A percentile compares a stretch with the other conserved stretches of the same genome.
Evolutionary conservation across 1,284 basidiomycete genomes (phyloP).

Genomic region (Neonothopanus nambi): DNA sequence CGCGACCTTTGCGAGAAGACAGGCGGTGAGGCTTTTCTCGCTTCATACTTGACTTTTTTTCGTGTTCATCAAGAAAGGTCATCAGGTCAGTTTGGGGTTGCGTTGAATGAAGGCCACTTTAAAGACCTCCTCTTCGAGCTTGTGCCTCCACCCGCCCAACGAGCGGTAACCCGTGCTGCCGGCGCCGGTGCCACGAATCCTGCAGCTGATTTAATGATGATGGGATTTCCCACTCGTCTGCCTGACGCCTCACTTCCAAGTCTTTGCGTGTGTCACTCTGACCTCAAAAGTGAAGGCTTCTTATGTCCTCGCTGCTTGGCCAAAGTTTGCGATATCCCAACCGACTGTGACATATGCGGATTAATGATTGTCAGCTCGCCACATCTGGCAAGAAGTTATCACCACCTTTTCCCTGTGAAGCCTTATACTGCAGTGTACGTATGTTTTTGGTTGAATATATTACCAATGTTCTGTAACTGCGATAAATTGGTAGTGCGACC

Average conservation of each 20-base stretch:
- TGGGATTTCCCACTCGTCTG: constrained; percentile 96
- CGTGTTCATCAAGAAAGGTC: constrained; percentile 14
- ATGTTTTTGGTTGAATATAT: constrained; percentile 10
- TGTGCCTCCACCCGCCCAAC: constrained; percentile 93
- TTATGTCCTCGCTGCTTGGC: constrained; percentile 89
- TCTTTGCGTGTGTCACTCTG: constrained; percentile 92
- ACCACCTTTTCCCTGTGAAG: constrained; percentile 90
- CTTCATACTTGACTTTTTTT: neutral
- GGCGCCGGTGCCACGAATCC: constrained; percentile 52
- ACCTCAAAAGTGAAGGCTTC: constrained; percentile 89
- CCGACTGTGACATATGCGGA: constrained; percentile 94
- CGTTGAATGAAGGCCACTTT: constrained; percentile 95
- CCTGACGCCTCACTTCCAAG: constrained; percentile 80
- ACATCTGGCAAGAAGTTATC: too few relatives aligned
- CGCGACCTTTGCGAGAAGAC: constrained; percentile 88
- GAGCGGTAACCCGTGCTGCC: constrained; percentile 45
- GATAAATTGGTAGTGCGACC: constrained; percentile 33
- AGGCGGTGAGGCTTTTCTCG: constrained; percentile 61
- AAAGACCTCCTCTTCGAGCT: constrained; percentile 95
- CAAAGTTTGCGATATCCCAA: constrained; percentile 96
- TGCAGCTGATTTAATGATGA: constrained; percentile 92
- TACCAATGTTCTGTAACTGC: neutral
- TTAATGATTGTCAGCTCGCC: constrained; percentile 97
- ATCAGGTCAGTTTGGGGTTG: constrained; percentile 90
- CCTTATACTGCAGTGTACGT: constrained; percentile 80